phyloP scores from a whole-genome alignment of 2,329 filamentous ascomycete genomes.

The Ceratocystis huliohia region DNA sequence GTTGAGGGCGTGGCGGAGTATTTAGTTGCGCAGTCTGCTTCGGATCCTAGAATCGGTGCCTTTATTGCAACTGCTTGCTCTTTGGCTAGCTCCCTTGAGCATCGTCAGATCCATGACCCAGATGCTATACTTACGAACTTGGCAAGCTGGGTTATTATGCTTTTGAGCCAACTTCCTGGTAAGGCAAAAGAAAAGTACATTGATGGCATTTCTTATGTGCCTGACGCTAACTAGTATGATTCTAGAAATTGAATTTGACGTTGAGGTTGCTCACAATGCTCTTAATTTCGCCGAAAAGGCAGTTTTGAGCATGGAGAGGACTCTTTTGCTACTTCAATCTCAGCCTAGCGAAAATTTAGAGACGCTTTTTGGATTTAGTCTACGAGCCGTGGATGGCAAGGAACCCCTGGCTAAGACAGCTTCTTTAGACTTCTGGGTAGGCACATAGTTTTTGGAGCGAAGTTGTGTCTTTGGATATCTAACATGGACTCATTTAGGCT shows the following conservation, averaged over 20 bases:
- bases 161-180: constrained; percentile 52
- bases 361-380: constrained; percentile 57
- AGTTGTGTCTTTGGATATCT: background rate
- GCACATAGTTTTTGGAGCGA: constrained; percentile 22
- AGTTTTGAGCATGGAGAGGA: constrained; percentile 39
- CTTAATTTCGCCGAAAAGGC: constrained; percentile 60
- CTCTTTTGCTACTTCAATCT: constrained; percentile 46
- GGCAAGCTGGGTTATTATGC: constrained; percentile 47
- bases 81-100: constrained; percentile 49
- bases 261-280: constrained; percentile 59
- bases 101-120: constrained; percentile 33
- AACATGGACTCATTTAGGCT: constrained; percentile 31
- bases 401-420: constrained; percentile 66
- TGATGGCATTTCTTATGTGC: background rate
- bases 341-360: constrained; percentile 46
- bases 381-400: constrained; percentile 55
- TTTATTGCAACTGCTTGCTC: constrained; percentile 60
- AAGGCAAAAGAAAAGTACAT: constrained; percentile 22
- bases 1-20: constrained; percentile 53
- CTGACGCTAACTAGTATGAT: constrained; percentile 6
- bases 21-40: constrained; percentile 44
- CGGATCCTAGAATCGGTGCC: constrained; percentile 54
- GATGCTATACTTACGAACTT: constrained; percentile 39
- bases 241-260: constrained; percentile 53
- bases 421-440: constrained; percentile 63